Conservation (phyloP, 768 basidiomycete genomes). For the Mrakia frigida region DNA sequence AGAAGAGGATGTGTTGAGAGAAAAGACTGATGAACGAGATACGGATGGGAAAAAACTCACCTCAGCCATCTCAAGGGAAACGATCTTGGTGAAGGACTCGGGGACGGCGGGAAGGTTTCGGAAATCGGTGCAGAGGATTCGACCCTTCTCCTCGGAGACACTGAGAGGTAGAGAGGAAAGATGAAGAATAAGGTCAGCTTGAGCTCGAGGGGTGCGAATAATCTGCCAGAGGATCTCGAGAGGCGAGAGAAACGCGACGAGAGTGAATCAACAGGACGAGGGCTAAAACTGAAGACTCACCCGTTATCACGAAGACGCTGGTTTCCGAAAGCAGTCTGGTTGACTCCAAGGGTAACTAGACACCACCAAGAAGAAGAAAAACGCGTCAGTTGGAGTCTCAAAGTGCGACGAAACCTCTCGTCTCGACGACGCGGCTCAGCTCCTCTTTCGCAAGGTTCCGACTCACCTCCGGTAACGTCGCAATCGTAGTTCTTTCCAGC, state of each 20-base stretch:
- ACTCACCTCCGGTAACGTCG: constrained; percentile 72
- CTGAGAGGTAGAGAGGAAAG: neutral
- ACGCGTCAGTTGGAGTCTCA: neutral
- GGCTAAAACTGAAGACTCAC: neutral
- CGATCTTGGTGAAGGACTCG: constrained; percentile 86
- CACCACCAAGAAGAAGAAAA: neutral
- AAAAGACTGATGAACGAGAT: neutral
- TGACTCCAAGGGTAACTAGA: constrained; percentile 73
- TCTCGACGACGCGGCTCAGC: neutral
- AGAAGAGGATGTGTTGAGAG: neutral
- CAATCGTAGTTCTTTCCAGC: constrained; percentile 97
- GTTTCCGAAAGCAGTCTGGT: constrained; percentile 90
- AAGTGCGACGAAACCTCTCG: neutral
- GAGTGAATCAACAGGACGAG: neutral
- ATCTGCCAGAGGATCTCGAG: too few relatives aligned
- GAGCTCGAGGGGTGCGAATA: neutral
- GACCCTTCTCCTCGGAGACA: constrained; percentile 64
- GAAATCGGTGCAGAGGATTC: constrained; percentile 89
- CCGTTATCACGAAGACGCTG: constrained; percentile 78
- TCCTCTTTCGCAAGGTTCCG: neutral
- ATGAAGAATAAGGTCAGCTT: neutral
- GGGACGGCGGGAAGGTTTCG: constrained; percentile 73
- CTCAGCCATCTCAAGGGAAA: constrained; percentile 97
- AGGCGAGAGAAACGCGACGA: neutral
- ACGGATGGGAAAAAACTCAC: constrained; percentile 46